These are phyloP conservation scores for Trypanosoma brucei DNA, from an alignment of 208 protist species.

Conservation along the genomic window DNA sequence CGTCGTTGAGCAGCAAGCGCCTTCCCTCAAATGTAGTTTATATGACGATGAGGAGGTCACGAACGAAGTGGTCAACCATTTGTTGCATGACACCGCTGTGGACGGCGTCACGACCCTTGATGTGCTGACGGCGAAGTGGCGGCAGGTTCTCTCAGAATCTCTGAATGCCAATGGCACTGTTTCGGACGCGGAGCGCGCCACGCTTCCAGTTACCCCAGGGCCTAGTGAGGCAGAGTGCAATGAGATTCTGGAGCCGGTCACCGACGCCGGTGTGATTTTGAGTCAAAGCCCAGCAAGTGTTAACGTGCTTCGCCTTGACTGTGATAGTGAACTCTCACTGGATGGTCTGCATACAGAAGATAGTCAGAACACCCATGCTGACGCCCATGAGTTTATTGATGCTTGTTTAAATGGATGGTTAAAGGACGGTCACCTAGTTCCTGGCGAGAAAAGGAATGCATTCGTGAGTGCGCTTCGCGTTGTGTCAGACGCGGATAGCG, in stretches of 20 bases:
- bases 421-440: constrained; percentile 2
- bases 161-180: neutral
- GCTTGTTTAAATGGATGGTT: constrained; percentile 10
- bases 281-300: neutral
- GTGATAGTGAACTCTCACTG: constrained; percentile 4
- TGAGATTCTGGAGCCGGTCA: neutral
- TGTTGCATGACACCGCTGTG: neutral
- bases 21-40: neutral
- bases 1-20: neutral
- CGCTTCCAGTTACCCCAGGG: neutral
- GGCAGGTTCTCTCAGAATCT: neutral
- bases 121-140: constrained; percentile 5
- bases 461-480: constrained; percentile 27
- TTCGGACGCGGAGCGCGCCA: neutral
- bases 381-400: constrained; percentile 9
- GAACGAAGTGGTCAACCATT: neutral
- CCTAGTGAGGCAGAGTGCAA: neutral
- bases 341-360: constrained; percentile 12
- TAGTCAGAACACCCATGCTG: neutral
- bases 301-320: constrained; percentile 30
- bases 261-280: neutral
- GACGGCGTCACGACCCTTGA: neutral
- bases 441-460: constrained; percentile 27
- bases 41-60: neutral
- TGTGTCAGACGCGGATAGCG: constrained; percentile 2